Conservation (phyloP, 2,329 filamentous ascomycete species). For the Coleophoma cylindrospora region DNA sequence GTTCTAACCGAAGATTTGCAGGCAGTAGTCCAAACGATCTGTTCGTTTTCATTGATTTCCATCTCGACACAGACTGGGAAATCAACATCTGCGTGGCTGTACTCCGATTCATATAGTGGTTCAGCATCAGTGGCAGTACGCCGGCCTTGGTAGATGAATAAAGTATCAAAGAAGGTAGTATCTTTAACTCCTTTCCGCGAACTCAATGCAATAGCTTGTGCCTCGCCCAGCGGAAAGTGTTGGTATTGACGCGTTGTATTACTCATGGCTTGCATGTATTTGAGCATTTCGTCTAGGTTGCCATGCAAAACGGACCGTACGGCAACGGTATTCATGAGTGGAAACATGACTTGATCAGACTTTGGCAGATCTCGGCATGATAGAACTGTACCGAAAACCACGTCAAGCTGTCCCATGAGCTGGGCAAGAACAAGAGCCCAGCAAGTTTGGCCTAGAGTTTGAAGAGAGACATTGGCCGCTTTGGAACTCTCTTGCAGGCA, state of each 20-base stretch:
- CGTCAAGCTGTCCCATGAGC: conserved; percentile 59
- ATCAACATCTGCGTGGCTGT: conserved; percentile 63
- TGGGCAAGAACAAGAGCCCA: conserved; percentile 70
- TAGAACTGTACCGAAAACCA: conserved; percentile 77
- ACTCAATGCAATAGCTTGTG: conserved; percentile 34
- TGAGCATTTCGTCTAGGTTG: conserved; percentile 56
- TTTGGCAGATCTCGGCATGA: conserved; percentile 76
- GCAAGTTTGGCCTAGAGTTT: conserved; percentile 70
- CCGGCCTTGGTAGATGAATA: conserved; percentile 62
- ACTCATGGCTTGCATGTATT: conserved; percentile 68
- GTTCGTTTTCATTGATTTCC: conserved; percentile 48
- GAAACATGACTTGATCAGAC: conserved; percentile 68
- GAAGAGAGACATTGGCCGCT: conserved; percentile 62
- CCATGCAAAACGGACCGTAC: conserved; percentile 71
- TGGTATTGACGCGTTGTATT: conserved; percentile 64
- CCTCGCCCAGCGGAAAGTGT: conserved; percentile 69
- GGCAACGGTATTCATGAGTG: conserved; percentile 87
- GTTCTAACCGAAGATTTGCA: conserved; percentile 55
- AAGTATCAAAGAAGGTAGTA: conserved; percentile 52
- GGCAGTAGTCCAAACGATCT: conserved; percentile 66
- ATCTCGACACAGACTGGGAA: conserved; percentile 81
- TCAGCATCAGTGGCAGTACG: conserved; percentile 14
- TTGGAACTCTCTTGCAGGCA: conserved; percentile 58
- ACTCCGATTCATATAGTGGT: conserved; percentile 19
- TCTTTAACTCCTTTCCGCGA: conserved; percentile 8